These are phyloP conservation scores for Eucalyptus virginea DNA, from an alignment of 345 rosid species.

Conservation along the genomic window DNA sequence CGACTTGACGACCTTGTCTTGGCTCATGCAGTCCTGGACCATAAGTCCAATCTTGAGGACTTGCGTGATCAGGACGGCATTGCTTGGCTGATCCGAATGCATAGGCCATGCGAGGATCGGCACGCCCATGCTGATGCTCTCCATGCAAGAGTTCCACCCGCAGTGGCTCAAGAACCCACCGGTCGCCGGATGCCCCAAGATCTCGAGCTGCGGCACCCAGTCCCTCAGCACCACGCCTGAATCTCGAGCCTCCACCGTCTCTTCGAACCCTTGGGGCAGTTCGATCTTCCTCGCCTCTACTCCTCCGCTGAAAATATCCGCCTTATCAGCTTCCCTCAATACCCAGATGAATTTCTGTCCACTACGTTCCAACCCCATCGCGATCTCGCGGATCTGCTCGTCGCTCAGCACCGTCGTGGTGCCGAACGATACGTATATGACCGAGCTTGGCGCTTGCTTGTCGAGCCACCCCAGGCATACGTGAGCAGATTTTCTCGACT, in stretches of 20 bases:
- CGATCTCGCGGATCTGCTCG: constrained; percentile 5
- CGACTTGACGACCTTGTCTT: constrained; percentile 1
- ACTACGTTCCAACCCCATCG: constrained; percentile 8
- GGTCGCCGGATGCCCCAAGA: constrained; percentile 24
- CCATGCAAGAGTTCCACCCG: constrained; percentile 71
- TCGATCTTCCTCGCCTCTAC: neutral
- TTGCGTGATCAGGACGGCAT: constrained; percentile 17
- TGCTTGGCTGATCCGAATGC: constrained; percentile 59
- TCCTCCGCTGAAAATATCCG: constrained; percentile 18
- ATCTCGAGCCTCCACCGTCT: constrained; percentile 15
- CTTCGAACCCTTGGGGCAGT: constrained; percentile 31
- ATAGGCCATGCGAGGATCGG: constrained; percentile 55
- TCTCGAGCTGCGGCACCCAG: constrained; percentile 58
- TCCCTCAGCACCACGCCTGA: constrained; percentile 33
- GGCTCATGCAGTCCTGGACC: constrained; percentile 12
- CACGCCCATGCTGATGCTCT: constrained; percentile 51
- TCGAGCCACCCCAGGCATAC: constrained; percentile 7
- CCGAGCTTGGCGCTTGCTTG: neutral
- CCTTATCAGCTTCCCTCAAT: constrained; percentile 44
- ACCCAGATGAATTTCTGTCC: constrained; percentile 52
- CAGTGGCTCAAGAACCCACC: constrained; percentile 59
- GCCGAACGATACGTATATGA: constrained; percentile 8
- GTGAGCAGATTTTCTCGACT: neutral
- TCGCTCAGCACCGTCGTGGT: constrained; percentile 1
- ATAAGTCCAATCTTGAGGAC: constrained; percentile 22